A percentile compares a stretch with the other conserved stretches of the same genome.
phyloP scores from a whole-genome alignment of 2,329 filamentous ascomycete genomes.

The Aspergillus spinulosporus region DNA sequence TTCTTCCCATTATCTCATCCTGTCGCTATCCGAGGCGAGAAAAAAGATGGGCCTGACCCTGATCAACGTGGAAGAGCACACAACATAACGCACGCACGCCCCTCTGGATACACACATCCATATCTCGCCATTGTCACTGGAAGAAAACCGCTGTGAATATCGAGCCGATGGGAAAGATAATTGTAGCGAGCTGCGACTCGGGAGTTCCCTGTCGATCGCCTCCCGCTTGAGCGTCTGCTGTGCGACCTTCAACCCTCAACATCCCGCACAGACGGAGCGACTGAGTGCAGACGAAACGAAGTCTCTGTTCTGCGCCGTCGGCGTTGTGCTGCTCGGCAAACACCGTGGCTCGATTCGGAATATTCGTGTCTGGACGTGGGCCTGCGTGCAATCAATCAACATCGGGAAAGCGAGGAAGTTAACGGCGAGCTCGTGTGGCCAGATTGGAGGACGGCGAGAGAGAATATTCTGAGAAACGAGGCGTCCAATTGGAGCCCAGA shows the following conservation, averaged over 20 bases:
- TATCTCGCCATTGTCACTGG: background rate
- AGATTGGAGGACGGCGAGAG: slow-evolving; percentile 1
- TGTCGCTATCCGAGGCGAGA: slow-evolving; percentile 10
- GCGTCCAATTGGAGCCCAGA: slow-evolving; percentile 10
- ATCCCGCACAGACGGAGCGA: slow-evolving; percentile 7
- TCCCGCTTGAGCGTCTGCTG: slow-evolving; percentile 8
- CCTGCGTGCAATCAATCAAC: background rate
- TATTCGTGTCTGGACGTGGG: background rate
- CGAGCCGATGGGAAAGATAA: background rate
- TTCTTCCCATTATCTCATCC: background rate
- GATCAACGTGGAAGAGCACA: background rate
- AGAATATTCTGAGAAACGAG: background rate
- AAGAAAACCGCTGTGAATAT: background rate
- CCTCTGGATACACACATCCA: slow-evolving; percentile 1
- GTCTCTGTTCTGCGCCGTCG: slow-evolving; percentile 4
- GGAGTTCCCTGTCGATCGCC: slow-evolving; percentile 12
- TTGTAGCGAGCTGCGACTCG: slow-evolving; percentile 5
- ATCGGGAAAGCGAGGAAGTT: background rate
- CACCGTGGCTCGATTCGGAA: background rate
- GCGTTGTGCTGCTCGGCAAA: slow-evolving; percentile 3
- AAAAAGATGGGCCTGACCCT: background rate
- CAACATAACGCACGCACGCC: background rate
- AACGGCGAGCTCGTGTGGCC: background rate
- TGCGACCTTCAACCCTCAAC: slow-evolving; percentile 3
- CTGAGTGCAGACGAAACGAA: background rate